Conservation (phyloP, 306 rosid genomes). For the Quercus rubra region DNA sequence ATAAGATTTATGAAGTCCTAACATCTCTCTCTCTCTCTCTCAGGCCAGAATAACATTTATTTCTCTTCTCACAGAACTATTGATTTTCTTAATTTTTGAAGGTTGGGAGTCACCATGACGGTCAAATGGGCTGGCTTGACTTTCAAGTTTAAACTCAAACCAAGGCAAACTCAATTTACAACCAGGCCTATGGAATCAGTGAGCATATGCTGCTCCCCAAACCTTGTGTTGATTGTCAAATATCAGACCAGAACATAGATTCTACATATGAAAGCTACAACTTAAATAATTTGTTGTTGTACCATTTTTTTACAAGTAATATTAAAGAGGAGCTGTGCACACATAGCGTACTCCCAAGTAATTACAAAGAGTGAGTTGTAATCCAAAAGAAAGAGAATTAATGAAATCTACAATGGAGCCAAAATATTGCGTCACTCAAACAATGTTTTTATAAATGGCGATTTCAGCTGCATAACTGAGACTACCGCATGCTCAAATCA, state of each 20-base stretch:
- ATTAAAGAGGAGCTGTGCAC: no score
- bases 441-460: no score
- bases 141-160: no score
- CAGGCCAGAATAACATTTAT: no score
- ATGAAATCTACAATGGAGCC: no score
- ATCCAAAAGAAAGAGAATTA: no score
- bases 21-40: background rate
- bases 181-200: background rate
- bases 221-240: background rate
- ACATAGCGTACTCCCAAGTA: no score
- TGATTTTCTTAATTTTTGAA: background rate
- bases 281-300: background rate
- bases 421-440: no score
- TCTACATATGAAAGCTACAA: background rate
- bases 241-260: background rate
- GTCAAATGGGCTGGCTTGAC: background rate
- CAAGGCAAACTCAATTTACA: no score
- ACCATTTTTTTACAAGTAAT: background rate
- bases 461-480: no score
- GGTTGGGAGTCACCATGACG: background rate
- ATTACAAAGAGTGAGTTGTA: no score
- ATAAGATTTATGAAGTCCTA: background rate
- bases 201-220: background rate
- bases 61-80: background rate
- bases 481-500: background rate